Evolutionary conservation across 2,329 filamentous ascomycete species (phyloP).

Genomic region (Penicillium sclerotigenum): DNA sequence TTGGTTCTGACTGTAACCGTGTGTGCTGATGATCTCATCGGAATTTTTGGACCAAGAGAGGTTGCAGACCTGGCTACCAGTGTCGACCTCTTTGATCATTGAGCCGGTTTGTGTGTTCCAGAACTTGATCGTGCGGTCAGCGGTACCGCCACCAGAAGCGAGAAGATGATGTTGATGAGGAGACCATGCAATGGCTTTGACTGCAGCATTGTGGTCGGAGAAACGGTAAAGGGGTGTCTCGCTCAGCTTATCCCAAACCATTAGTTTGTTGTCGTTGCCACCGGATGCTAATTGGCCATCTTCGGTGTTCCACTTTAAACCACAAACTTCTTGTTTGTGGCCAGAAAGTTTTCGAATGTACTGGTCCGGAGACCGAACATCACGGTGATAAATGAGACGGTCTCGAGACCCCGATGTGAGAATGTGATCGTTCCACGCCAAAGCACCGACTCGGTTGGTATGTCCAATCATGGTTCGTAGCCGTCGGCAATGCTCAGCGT

Average conservation of each 20-base stretch:
- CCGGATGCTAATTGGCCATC: conserved; percentile 92
- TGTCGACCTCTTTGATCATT: conserved; percentile 84
- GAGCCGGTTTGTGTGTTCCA: conserved; percentile 89
- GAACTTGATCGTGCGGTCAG: conserved; percentile 94
- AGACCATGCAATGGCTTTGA: conserved; percentile 97
- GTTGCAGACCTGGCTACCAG: conserved; percentile 98
- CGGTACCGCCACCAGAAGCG: conserved; percentile 94
- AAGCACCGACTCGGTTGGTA: conserved; percentile 83
- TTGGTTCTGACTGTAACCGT: conserved; percentile 96
- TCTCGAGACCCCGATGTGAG: conserved; percentile 93
- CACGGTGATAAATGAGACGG: conserved; percentile 88
- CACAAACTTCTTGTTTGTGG: conserved; percentile 97
- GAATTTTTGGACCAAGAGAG: conserved; percentile 96
- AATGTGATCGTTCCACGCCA: conserved; percentile 98
- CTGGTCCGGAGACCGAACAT: conserved; percentile 88
- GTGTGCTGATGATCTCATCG: conserved; percentile 94
- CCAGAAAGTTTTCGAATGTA: conserved; percentile 83
- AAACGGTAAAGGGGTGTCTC: conserved; percentile 92
- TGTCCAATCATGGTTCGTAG: conserved; percentile 96
- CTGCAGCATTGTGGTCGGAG: conserved; percentile 88
- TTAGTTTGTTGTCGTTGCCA: conserved; percentile 97
- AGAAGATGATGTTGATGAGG: conserved; percentile 91
- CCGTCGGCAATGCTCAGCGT: conserved; percentile 80
- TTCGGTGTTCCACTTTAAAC: conserved; percentile 93
- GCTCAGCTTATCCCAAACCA: conserved; percentile 97